Evolutionary conservation across 2,329 filamentous ascomycete species (phyloP), one percentile per base, ranked within the genome.

Genomic region (Parastagonospora avenae): DNA sequence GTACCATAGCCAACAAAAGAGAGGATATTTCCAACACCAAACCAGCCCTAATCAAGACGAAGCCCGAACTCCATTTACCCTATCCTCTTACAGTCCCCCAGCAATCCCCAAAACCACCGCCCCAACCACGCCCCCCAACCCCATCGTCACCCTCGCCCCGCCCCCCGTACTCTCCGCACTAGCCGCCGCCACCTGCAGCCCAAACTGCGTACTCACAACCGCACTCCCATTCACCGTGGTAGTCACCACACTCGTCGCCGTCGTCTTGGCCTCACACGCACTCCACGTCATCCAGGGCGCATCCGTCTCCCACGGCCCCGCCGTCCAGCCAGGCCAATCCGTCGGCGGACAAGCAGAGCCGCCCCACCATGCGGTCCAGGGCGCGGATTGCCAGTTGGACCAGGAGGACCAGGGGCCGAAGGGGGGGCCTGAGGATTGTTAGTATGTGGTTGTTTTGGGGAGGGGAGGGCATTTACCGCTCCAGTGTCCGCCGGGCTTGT

Each of bases 271-370:
- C 7, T 63, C 62, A 41, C 72, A 74, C 0, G 54, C 68, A 4
- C 41, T 46, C 72, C 72, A 74, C 4, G 57, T 66, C 5, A 67
- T 73, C 72, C 72, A 74, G 2, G 71, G 71, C 11, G 71, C 67
- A 32, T 44, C 45, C 9, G 68, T 73, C 24, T 60, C 63, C 72
- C 72, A 74, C 0, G 66, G 62, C 0, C 70, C 71, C 0, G 60
- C 52, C 6, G 72, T 74, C 71, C 71, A 74, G 3, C 72, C 72
- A 8, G 70, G 68, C 72, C 72, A 74, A 46, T 72, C 68, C 0
- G 60, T 59, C 0, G 56, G 52, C 1, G 71, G 71, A 31, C 71
- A 73, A 4, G 57, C 64, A 11, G 43, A 54, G 30, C 64, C 67
- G 14, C 51, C 70, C 70, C 70, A 74, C 71, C 71, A 73, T 1